Conservation (phyloP, 164 flowering plant genomes). For the Buxus sempervirens region DNA sequence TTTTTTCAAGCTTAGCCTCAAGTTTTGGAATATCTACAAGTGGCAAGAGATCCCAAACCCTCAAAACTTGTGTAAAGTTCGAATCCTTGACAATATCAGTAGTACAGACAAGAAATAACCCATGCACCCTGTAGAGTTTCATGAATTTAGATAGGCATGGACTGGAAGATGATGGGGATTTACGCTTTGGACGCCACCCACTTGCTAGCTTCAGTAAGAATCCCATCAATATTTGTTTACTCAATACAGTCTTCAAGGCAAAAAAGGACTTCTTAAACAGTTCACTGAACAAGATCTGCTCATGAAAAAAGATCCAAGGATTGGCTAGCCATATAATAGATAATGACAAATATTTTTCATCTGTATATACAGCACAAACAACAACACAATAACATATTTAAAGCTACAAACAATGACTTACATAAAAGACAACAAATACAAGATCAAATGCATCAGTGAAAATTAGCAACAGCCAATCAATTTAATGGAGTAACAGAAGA, state of each 20-base stretch:
- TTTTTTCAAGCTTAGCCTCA: constrained; percentile 1
- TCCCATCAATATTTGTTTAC: not conserved
- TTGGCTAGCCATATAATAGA: too few relatives aligned
- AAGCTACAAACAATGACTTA: too few relatives aligned
- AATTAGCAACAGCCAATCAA: too few relatives aligned
- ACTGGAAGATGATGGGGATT: too few relatives aligned
- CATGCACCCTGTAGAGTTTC: too few relatives aligned
- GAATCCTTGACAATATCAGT: constrained; percentile 6
- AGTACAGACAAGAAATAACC: not conserved
- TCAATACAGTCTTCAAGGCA: constrained; percentile 5
- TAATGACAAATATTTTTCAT: too few relatives aligned
- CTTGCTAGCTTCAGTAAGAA: constrained; percentile 6
- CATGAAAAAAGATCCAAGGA: not conserved
- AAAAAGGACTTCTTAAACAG: constrained; percentile 1
- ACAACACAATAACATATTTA: too few relatives aligned
- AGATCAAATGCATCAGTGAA: too few relatives aligned
- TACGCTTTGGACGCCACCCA: constrained; percentile 4
- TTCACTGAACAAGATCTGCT: constrained; percentile 3
- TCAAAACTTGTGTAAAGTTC: constrained; percentile 1
- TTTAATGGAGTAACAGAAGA: too few relatives aligned
- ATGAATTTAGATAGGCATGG: too few relatives aligned
- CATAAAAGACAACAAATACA: too few relatives aligned
- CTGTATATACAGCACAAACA: too few relatives aligned
- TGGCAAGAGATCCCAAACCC: constrained; percentile 2
- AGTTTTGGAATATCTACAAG: not conserved